Base-by-base conservation (phyloP, 345 rosid genomes). In the Citrus mangshanensis region DNA sequence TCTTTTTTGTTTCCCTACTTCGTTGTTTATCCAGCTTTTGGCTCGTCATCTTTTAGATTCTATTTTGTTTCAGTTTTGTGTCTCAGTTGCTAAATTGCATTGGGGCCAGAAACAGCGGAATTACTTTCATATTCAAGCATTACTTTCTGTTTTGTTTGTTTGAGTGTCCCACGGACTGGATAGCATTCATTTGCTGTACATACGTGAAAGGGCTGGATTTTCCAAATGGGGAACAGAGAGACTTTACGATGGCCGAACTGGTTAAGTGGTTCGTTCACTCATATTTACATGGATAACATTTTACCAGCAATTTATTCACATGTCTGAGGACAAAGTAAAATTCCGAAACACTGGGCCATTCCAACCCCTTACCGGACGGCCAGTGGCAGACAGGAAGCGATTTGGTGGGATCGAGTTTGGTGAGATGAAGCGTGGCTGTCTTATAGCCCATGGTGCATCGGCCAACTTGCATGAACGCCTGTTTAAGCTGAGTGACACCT, bases 301-400 rank as follows among this genome's bases (percentile, higher is more conserved):
- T 86, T 91, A 96, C 83, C 98, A 94, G 86, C 84, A 95, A 0
- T 89, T 96, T 68, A 22, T 91, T 80, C 98, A 96, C 86, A 91
- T 91, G 97, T 91, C 97, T 4, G 97, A 94, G 82, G 97, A 94
- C 81, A 94, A 94, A 46, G 98, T 94, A 28, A 96, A 94, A 25
- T 96, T 94, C 80, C 88, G 97, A 25, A 96, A 96, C 88, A 94
- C 98, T 1, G 98, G 99, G 14, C 95, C 97, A 3, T 94, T 94
- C 13, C 97, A 94, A 85, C 98, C 98, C 0, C 97, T 96, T 70
- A 92, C 98, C 3, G 85, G 95, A 49, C 98, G 93, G 85, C 97
- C 95, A 3, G 98, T 96, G 28, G 92, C 95, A 6, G 97, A 96
- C 77, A 82, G 97, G 37, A 96, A 96, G 80, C 84, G 95, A 12